Evolutionary conservation across 2,329 filamentous ascomycete genomes (phyloP).

Genomic region (Penicillium sclerotigenum): DNA sequence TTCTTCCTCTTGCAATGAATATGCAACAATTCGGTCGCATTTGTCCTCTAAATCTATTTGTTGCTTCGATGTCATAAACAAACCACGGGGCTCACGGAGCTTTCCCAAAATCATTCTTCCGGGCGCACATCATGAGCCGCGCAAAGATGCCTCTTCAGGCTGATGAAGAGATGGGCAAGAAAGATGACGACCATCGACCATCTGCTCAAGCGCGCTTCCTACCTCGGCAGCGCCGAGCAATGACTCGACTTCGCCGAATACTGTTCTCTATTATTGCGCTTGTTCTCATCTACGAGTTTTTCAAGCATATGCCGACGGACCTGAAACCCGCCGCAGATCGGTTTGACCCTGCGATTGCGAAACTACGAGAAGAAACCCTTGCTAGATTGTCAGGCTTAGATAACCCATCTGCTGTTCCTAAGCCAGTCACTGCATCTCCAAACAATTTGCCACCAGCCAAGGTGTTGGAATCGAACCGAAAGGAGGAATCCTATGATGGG

Average conservation of each 20-base stretch:
- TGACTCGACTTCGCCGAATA: constrained; percentile 50
- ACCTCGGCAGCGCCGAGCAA: constrained; percentile 34
- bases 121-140: constrained; percentile 35
- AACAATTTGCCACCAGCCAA: constrained; percentile 9
- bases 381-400: constrained; percentile 5
- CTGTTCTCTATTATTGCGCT: constrained; percentile 46
- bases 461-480: constrained; percentile 19
- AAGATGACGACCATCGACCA: constrained; percentile 59
- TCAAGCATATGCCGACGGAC: constrained; percentile 60
- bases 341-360: constrained; percentile 26
- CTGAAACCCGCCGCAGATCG: constrained; percentile 35
- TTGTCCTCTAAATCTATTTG: neutral
- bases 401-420: constrained; percentile 7
- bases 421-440: constrained; percentile 11
- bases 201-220: constrained; percentile 27
- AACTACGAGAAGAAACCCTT: constrained; percentile 14
- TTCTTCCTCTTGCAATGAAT: neutral
- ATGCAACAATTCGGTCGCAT: neutral
- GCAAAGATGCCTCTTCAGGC: constrained; percentile 46
- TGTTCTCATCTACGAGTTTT: constrained; percentile 61
- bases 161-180: constrained; percentile 64
- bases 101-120: constrained; percentile 1
- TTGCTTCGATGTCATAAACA: neutral
- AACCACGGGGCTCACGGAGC: constrained; percentile 20
- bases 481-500: constrained; percentile 56